A percentile compares a stretch with the other conserved stretches of the same genome.
These are phyloP conservation scores for Vanrija sp. DNA, from an alignment of 1,284 basidiomycete species.

Conservation along the genomic window DNA sequence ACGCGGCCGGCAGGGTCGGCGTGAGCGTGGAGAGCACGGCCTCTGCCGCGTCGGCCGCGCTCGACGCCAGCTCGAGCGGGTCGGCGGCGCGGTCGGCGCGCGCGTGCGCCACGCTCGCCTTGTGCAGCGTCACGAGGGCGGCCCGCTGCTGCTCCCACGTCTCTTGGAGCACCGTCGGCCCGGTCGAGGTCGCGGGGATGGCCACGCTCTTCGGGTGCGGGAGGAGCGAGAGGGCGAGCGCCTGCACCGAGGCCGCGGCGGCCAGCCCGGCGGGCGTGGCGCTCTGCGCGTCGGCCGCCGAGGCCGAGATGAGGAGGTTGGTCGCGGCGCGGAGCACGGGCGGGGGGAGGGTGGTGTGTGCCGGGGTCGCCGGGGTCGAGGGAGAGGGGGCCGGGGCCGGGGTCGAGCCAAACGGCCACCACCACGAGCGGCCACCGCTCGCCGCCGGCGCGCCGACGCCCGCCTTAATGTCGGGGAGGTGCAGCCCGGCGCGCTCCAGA, in stretches of 20 bases:
- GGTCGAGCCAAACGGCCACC: conserved; percentile 2
- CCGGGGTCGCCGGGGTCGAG: conserved; percentile 1
- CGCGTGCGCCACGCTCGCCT: conserved; percentile 68
- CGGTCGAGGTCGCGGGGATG: conserved; percentile 57
- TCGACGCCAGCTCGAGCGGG: conserved; percentile 58
- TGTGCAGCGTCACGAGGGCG: conserved; percentile 67
- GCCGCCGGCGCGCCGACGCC: not conserved
- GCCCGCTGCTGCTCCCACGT: conserved; percentile 68
- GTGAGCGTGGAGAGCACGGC: conserved; percentile 59
- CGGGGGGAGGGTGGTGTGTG: conserved; percentile 22
- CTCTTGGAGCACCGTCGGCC: conserved; percentile 58
- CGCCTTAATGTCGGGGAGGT: not conserved
- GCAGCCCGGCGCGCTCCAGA: conserved; percentile 24
- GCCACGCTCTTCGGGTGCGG: conserved; percentile 41
- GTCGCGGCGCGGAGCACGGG: conserved; percentile 65
- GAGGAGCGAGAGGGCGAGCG: conserved; percentile 78
- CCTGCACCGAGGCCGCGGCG: conserved; percentile 80
- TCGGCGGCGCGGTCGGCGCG: conserved; percentile 48
- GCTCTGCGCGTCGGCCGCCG: conserved; percentile 61
- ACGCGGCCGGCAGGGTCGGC: conserved; percentile 39
- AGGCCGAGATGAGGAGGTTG: conserved; percentile 64
- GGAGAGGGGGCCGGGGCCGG: conserved; percentile 1
- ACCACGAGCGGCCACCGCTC: not conserved
- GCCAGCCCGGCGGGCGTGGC: conserved; percentile 60
- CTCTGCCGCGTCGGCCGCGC: conserved; percentile 64